Conservation (phyloP, 768 basidiomycete genomes). For the Neoboletus magnificus region DNA sequence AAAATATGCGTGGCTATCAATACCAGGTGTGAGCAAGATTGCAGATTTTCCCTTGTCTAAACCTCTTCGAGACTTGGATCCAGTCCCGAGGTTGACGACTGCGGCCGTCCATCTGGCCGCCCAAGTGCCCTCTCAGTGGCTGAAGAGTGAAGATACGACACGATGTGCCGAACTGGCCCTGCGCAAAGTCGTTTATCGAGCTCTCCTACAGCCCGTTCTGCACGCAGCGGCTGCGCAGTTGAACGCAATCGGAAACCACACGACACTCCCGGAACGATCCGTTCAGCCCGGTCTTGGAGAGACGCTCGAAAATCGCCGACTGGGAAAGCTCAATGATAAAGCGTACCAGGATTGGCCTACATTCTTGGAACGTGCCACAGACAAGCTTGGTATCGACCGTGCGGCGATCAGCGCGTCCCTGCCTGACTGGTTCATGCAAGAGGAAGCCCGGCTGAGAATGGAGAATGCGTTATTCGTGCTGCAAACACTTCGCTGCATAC, state of each 20-base stretch:
- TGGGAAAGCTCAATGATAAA: slow-evolving; percentile 51
- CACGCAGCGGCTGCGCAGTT: slow-evolving; percentile 3
- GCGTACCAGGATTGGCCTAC: slow-evolving; percentile 49
- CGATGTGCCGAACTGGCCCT: slow-evolving; percentile 48
- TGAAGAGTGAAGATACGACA: slow-evolving; percentile 32
- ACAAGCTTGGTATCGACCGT: slow-evolving; percentile 25
- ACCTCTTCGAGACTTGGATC: slow-evolving; percentile 16
- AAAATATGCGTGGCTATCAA: not conserved
- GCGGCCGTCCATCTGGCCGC: slow-evolving; percentile 64
- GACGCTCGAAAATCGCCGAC: slow-evolving; percentile 40
- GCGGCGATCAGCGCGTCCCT: slow-evolving; percentile 8
- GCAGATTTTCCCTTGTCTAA: slow-evolving; percentile 57
- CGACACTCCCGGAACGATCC: not conserved
- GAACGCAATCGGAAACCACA: not conserved
- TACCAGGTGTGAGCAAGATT: slow-evolving; percentile 1
- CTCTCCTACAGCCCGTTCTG: slow-evolving; percentile 46
- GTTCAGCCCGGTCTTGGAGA: slow-evolving; percentile 34
- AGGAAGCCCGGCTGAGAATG: slow-evolving; percentile 24
- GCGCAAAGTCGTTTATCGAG: slow-evolving; percentile 71
- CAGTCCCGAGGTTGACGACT: slow-evolving; percentile 29
- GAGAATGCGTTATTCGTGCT: slow-evolving; percentile 52
- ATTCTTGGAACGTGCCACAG: slow-evolving; percentile 40
- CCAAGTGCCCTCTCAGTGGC: slow-evolving; percentile 67
- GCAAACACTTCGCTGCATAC: slow-evolving; percentile 62
- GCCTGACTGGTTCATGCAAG: slow-evolving; percentile 22